Conservation (phyloP, 2,329 filamentous ascomycete species). For the Fusarium succisae region DNA sequence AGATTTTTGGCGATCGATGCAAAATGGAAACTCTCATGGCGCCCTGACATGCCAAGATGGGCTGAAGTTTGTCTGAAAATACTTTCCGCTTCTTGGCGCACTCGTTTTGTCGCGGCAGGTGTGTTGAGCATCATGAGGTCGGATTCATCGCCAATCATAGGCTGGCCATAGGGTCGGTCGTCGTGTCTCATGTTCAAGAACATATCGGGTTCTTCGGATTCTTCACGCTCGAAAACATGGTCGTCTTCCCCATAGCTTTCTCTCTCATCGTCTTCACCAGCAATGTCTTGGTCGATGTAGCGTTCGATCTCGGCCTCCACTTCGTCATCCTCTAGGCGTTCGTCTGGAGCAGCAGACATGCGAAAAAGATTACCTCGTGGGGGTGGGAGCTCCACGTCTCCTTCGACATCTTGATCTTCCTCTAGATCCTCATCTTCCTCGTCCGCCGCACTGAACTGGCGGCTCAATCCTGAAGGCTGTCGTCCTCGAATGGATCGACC, state of each 20-base stretch:
- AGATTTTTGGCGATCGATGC: slow-evolving; percentile 77
- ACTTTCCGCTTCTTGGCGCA: slow-evolving; percentile 64
- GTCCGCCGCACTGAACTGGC: slow-evolving; percentile 48
- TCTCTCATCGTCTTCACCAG: slow-evolving; percentile 48
- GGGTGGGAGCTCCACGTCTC: slow-evolving; percentile 48
- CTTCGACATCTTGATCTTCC: slow-evolving; percentile 47
- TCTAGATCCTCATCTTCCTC: slow-evolving; percentile 44
- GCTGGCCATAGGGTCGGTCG: slow-evolving; percentile 51
- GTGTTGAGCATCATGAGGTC: slow-evolving; percentile 66
- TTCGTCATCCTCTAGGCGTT: slow-evolving; percentile 40
- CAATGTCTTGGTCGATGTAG: slow-evolving; percentile 50
- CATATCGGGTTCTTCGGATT: slow-evolving; percentile 56
- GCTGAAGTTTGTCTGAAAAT: slow-evolving; percentile 64
- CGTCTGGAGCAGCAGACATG: slow-evolving; percentile 30
- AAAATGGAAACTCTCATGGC: slow-evolving; percentile 70
- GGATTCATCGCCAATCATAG: slow-evolving; percentile 55
- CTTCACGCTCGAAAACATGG: slow-evolving; percentile 51
- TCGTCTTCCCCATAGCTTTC: slow-evolving; percentile 55
- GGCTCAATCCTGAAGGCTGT: slow-evolving; percentile 62
- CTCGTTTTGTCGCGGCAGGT: slow-evolving; percentile 62
- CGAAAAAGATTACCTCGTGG: slow-evolving; percentile 48
- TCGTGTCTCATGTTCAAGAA: slow-evolving; percentile 60
- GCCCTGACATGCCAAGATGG: slow-evolving; percentile 52
- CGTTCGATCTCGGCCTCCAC: slow-evolving; percentile 50
- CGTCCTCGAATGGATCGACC: slow-evolving; percentile 58